phyloP scores from a whole-genome alignment of 1,284 basidiomycete genomes.

The Testicularia cyperi region DNA sequence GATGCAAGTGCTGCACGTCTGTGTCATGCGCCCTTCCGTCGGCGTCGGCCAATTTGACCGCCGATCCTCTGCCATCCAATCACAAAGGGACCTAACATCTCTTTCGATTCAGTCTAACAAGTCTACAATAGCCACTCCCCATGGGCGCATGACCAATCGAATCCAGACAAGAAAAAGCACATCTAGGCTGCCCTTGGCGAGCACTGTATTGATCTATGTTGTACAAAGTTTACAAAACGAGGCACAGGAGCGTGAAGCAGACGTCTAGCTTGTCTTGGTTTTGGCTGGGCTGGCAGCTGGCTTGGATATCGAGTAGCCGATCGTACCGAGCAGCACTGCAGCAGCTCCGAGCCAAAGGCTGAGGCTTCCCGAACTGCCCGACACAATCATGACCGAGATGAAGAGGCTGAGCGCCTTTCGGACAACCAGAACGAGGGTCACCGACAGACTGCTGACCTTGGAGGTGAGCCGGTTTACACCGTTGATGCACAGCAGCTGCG shows the following conservation, averaged over 20 bases:
- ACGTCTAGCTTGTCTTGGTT: neutral
- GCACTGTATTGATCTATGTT: no score
- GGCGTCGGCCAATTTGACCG: no score
- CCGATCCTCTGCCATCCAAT: no score
- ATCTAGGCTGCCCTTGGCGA: no score
- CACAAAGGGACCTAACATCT: no score
- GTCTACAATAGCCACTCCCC: no score
- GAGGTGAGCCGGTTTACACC: constrained; percentile 83
- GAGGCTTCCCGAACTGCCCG: constrained; percentile 52
- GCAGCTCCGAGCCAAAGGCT: constrained; percentile 53
- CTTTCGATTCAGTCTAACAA: neutral
- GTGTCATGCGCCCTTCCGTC: no score
- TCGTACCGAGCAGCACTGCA: constrained; percentile 72
- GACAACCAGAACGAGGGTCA: constrained; percentile 83
- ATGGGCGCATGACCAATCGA: no score
- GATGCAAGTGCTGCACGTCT: no score
- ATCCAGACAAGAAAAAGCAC: no score
- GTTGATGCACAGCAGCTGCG: constrained; percentile 83
- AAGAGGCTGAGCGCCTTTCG: constrained; percentile 83
- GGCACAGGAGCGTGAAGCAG: no score
- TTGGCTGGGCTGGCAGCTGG: neutral
- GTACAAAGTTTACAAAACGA: no score
- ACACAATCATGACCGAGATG: constrained; percentile 69
- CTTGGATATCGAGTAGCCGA: constrained; percentile 65
- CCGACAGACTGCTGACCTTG: constrained; percentile 74